Base-by-base conservation (phyloP, 108 stramenopile genomes). In the Pseudonitzschia multiseries region DNA sequence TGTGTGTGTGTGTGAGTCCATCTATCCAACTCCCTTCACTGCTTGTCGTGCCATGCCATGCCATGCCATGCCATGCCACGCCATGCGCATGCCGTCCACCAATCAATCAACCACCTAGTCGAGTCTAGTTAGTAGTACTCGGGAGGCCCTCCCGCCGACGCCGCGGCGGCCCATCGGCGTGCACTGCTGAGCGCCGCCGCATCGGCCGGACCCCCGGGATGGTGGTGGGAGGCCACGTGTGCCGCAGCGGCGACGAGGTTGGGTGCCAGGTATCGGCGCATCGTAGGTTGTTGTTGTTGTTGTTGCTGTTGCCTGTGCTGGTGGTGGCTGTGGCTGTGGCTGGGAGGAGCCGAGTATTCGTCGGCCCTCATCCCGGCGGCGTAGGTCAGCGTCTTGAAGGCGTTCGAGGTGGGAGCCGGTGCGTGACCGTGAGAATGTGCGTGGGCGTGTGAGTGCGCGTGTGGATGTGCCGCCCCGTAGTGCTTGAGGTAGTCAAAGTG, bases 401-500 rank as follows among this genome's bases (percentile, higher is more conserved):
- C 61, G 26, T 13, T 43, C 2, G 40, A 24, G 13, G 0, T n/a
- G 17, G 46, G 46, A 14, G 46, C 46, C 8, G 24, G 71, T 3
- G 33, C 13, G 29, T 32, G 61, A 1, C n/a, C n/a, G n/a, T n/a
- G n/a, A n/a, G n/a, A n/a, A n/a, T n/a, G n/a, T n/a, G n/a, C n/a
- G n/a, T n/a, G n/a, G n/a, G n/a, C n/a, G n/a, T n/a, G n/a, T n/a
- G n/a, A n/a, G n/a, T n/a, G n/a, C n/a, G n/a, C n/a, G n/a, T n/a
- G n/a, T n/a, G n/a, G n/a, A n/a, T n/a, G n/a, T n/a, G 33, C 27
- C n/a, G 14, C 8, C 6, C 18, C 33, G 44, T 69, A 76, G 48
- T 51, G 43, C 40, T 76, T 68, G 33, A 69, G 40, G 41, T 76
- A 76, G 4, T 76, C 75, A 43, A 68, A 76, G 29, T 76, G 75